Percentiles rank a stretch among this genome's conserved stretches.
These are phyloP conservation scores for Rhododendron ovatum DNA, from an alignment of 148 eudicot species.

Conservation along the genomic window DNA sequence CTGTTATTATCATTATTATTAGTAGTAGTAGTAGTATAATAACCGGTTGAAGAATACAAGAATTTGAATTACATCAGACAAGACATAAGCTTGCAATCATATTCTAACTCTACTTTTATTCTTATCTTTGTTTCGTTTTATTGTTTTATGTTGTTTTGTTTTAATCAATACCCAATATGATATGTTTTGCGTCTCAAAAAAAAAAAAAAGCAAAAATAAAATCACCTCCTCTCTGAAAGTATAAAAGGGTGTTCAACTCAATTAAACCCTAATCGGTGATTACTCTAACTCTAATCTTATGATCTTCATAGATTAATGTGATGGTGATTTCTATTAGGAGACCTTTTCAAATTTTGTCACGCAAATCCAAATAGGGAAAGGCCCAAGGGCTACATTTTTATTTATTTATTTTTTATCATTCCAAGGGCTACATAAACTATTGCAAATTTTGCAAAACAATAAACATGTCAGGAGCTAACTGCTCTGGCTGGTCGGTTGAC, in stretches of 20 bases:
- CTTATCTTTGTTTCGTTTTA: too few species aligned
- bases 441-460: background rate
- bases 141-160: too few species aligned
- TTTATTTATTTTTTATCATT: too few species aligned
- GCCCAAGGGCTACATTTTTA: background rate
- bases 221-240: background rate
- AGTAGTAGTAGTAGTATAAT: too few species aligned
- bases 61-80: too few species aligned
- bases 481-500: conserved; percentile 4
- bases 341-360: background rate
- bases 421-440: background rate
- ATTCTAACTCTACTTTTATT: too few species aligned
- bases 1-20: too few species aligned
- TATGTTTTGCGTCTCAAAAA: too few species aligned
- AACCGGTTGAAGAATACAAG: too few species aligned
- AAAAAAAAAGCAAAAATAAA: too few species aligned
- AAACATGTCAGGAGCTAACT: background rate
- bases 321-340: background rate
- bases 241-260: background rate
- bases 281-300: background rate
- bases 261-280: background rate
- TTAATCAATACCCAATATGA: too few species aligned
- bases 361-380: background rate
- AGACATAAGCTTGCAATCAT: too few species aligned
- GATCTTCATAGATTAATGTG: background rate